Conservation (phyloP, 2,329 filamentous ascomycete genomes). For the Aspergillus glaucus region DNA sequence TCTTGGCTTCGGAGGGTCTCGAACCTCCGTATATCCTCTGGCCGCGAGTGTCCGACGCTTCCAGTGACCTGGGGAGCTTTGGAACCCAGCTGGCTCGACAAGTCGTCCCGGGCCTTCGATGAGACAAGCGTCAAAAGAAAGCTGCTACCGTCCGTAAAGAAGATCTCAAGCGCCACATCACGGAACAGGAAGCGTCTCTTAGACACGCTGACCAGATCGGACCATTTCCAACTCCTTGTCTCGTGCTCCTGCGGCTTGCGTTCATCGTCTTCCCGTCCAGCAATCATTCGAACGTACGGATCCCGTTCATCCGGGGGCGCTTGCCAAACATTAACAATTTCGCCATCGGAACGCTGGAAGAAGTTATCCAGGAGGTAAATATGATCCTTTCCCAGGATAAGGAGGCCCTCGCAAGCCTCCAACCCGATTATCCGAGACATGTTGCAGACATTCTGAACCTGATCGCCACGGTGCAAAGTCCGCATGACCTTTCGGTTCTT, state of each 20-base stretch:
- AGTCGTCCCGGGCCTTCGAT: constrained; percentile 65
- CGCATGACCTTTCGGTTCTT: constrained; percentile 98
- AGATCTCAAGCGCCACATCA: constrained; percentile 93
- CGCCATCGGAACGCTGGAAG: constrained; percentile 88
- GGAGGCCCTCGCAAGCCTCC: constrained; percentile 85
- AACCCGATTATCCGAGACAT: constrained; percentile 89
- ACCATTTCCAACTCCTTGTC: constrained; percentile 87
- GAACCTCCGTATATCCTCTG: constrained; percentile 86
- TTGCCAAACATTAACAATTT: constrained; percentile 95
- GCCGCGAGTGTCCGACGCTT: constrained; percentile 62
- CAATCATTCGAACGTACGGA: constrained; percentile 90
- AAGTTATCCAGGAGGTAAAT: constrained; percentile 95
- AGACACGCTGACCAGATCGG: constrained; percentile 88
- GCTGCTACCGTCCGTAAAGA: constrained; percentile 94
- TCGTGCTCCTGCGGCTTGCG: constrained; percentile 63
- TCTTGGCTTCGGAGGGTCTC: constrained; percentile 70
- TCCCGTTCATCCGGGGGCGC: constrained; percentile 88
- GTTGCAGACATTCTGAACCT: constrained; percentile 91
- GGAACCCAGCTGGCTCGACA: constrained; percentile 67
- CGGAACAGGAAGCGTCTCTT: constrained; percentile 93
- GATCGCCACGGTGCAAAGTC: constrained; percentile 80
- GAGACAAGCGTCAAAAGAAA: constrained; percentile 85
- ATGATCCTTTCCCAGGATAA: constrained; percentile 86
- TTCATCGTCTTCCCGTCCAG: constrained; percentile 63
- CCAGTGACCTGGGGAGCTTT: constrained; percentile 77